Base-by-base conservation (phyloP, 345 rosid genomes). In the Eucalyptus melliodora region DNA sequence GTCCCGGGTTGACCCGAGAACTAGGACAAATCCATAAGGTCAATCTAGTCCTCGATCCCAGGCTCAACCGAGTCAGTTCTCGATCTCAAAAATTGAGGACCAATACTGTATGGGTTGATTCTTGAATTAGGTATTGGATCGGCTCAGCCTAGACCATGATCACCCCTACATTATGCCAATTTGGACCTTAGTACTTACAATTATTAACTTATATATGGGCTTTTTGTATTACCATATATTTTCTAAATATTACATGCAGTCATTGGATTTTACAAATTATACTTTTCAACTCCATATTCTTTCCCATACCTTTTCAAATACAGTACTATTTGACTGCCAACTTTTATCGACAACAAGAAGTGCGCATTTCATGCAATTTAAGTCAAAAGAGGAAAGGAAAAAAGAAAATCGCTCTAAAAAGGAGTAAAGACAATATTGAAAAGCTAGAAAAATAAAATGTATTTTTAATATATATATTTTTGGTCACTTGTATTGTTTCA, bases 1-100 rank as follows among this genome's bases (percentile, higher is more conserved):
- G 24, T 51, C 9, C 0, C 1, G 2, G 9, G 9, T 51, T 51
- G 23, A 51, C 9, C 0, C 0, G 9, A 51, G 56, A 51, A 16
- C 2, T 51, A 3, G 23, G 19, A 51, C 23, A 51, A 51, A 51
- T 8, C 56, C 23, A 51, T 51, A 51, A 8, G 56, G 23, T 1
- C 9, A 1, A 51, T 51, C 9, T 51, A 51, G 56, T 51, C 9
- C 23, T 51, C 4, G 23, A 17, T 17, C 9, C 56, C 0, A 51
- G 9, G 56, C 56, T 51, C 9, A 17, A 51, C 56, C 9, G 2
- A 51, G 9, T 51, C 4, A 16, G 56, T 51, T 51, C 56, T 51
- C 4, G 2, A 51, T 51, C 56, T 6, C 21, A 51, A 7, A 51
- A 51, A 17, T 51, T 51, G 56, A 17, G 2, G 4, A 51, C 23